Evolutionary conservation across 257 asterid species (phyloP).

Genomic region (Striga asiatica): DNA sequence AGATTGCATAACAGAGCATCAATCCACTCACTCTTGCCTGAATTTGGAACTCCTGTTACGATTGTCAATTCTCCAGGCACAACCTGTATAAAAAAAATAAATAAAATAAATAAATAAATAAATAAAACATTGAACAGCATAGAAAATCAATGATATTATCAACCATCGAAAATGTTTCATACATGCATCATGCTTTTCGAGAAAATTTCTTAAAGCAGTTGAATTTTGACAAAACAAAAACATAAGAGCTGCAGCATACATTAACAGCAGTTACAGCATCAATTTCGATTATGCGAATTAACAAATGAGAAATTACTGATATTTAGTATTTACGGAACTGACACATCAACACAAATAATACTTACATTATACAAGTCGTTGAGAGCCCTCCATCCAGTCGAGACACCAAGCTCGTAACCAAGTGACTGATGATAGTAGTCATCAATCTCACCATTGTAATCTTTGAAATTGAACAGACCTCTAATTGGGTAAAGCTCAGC

Average conservation of each 20-base stretch:
- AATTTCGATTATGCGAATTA: neutral
- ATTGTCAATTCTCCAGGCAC: slow-evolving; percentile 94
- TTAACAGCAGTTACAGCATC: too few species aligned
- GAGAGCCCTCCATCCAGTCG: slow-evolving; percentile 95
- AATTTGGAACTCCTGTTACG: slow-evolving; percentile 96
- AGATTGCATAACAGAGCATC: slow-evolving; percentile 95
- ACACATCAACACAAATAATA: neutral
- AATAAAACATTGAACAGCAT: neutral
- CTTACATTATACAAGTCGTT: slow-evolving; percentile 69
- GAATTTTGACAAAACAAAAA: too few species aligned
- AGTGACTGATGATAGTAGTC: slow-evolving; percentile 73
- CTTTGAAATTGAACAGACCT: slow-evolving; percentile 74
- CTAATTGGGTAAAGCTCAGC: slow-evolving; percentile 89
- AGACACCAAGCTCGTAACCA: slow-evolving; percentile 77
- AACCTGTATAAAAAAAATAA: slow-evolving; percentile 36
- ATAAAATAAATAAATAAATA: too few species aligned
- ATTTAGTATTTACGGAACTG: neutral
- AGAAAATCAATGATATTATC: neutral
- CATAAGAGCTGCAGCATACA: neutral
- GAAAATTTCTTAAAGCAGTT: too few species aligned
- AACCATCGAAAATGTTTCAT: too few species aligned
- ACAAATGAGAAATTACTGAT: neutral
- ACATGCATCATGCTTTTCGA: too few species aligned
- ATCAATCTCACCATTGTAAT: slow-evolving; percentile 64
- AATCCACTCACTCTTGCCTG: slow-evolving; percentile 99